Base-by-base conservation (phyloP, 2,329 filamentous ascomycete genomes). In the Colletotrichum siamense region DNA sequence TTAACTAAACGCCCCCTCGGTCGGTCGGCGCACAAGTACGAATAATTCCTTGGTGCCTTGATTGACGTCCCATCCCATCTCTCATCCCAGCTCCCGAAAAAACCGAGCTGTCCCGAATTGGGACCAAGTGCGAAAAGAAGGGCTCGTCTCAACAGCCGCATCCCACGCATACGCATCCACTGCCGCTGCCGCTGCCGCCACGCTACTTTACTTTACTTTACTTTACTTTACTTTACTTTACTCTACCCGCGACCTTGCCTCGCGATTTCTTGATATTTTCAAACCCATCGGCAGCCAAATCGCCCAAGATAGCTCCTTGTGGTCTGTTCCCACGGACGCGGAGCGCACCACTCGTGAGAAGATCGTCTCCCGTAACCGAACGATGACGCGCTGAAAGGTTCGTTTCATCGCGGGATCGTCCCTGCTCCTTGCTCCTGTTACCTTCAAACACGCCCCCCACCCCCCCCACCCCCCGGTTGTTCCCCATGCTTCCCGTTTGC, bases 381-480 rank as follows among this genome's bases (percentile, higher is more conserved):
- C 52, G 62, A 76, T 72, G 73, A 75, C 72, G 68, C 72, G 68
- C 72, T 67, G 68, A 71, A 69, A 73, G 39, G 73, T 77, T 77
- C 73, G 76, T 77, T 73, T 68, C 69, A 69, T 76, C 59, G 73
- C 64, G 66, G 73, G 73, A 76, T 77, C 49, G 59, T 32, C 70
- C 73, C 66, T 77, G 69, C 70, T 68, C 39, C 55, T 49, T 61
- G 55, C 69, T 62, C n/a, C 44, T 44, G 22, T 44, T 66, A 28
- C 49, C 39, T 49, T 67, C 26, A 62, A n/a, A 24, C 44, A 7
- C 30, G 28, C 26, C 10, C 62, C 28, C 30, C 28, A 28, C 63
- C 36, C 18, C n/a, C 55, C 34, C 36, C 36, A 12, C 44, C 63
- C 36, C 18, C n/a, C 55, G 13, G 15, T 6, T 15, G 34, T 36